Evolutionary conservation across 2,329 filamentous ascomycete species (phyloP).

Genomic region (Epichloe typhina): DNA sequence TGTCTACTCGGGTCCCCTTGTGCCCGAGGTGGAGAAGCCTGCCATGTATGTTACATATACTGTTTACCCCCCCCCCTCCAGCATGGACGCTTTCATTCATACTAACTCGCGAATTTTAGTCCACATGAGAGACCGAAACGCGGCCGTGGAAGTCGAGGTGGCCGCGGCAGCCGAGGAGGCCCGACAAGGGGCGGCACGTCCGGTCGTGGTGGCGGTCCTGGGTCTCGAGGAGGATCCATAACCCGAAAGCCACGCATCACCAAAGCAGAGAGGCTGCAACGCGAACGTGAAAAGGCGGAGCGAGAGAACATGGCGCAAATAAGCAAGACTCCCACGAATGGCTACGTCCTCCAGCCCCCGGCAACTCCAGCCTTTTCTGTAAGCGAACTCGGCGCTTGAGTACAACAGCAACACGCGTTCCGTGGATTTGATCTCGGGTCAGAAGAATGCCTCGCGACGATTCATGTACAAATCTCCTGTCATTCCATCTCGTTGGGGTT

Average conservation of each 20-base stretch:
- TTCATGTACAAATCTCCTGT: background rate
- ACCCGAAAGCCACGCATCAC: constrained; percentile 74
- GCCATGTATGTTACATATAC: constrained; percentile 23
- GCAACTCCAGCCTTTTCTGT: constrained; percentile 24
- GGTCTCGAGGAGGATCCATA: constrained; percentile 62
- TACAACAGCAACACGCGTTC: too few species aligned
- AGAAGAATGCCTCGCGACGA: background rate
- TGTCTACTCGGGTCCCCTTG: constrained; percentile 85
- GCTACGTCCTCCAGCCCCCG: constrained; percentile 26
- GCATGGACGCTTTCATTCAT: background rate
- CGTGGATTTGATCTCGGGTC: background rate
- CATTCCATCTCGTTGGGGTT: too few species aligned
- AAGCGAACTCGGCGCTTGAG: constrained; percentile 22
- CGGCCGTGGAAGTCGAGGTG: constrained; percentile 39
- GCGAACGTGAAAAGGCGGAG: constrained; percentile 70
- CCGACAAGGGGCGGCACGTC: constrained; percentile 41
- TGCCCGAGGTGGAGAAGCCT: constrained; percentile 74
- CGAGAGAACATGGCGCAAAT: constrained; percentile 41
- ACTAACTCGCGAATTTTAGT: constrained; percentile 26
- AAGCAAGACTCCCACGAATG: constrained; percentile 23
- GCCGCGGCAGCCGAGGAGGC: constrained; percentile 46
- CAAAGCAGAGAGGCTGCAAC: constrained; percentile 70
- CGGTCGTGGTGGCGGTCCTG: constrained; percentile 42
- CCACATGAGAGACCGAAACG: constrained; percentile 63
- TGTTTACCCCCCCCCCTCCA: background rate